Percentiles rank a stretch among this genome's conserved stretches.
These are phyloP conservation scores for Globisporangium alternatum DNA, from an alignment of 352 stramenopile species.

Conservation along the genomic window DNA sequence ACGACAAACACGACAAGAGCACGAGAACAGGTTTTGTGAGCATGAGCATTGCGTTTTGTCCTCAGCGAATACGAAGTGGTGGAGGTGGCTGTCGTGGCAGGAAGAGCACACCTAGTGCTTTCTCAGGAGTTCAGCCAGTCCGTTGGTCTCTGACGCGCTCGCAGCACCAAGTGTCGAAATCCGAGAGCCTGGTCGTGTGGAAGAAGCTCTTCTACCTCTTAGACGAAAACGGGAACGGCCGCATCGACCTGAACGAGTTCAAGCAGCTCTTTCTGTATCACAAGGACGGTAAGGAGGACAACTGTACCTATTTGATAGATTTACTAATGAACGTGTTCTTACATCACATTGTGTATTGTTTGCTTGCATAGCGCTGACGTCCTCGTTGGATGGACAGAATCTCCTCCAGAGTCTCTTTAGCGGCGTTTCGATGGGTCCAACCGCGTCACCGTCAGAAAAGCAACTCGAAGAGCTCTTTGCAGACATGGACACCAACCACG, in stretches of 20 bases:
- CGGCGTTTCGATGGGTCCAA: no score
- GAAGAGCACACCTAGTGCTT: neutral
- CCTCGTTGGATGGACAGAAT: conserved; percentile 36
- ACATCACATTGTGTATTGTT: neutral
- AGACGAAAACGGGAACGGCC: conserved; percentile 49
- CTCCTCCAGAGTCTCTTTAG: conserved; percentile 37
- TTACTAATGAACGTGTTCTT: neutral
- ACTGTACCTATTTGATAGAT: neutral
- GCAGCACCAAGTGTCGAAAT: conserved; percentile 2
- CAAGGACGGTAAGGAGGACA: conserved; percentile 27
- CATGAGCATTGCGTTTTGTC: conserved; percentile 19
- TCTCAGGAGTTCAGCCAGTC: neutral
- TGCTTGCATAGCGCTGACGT: conserved; percentile 28
- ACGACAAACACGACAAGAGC: conserved; percentile 17
- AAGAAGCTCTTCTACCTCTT: conserved; percentile 74
- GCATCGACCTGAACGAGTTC: conserved; percentile 61
- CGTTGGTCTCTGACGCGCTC: neutral
- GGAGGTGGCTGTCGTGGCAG: neutral
- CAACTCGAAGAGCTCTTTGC: conserved; percentile 42
- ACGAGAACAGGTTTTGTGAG: conserved; percentile 21
- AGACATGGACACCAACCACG: conserved; percentile 44
- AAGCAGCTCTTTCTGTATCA: conserved; percentile 37
- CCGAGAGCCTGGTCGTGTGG: conserved; percentile 39
- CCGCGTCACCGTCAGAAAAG: neutral
- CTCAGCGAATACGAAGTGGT: neutral